Base-by-base conservation (phyloP, 257 asterid species). In the Gentiana dahurica region DNA sequence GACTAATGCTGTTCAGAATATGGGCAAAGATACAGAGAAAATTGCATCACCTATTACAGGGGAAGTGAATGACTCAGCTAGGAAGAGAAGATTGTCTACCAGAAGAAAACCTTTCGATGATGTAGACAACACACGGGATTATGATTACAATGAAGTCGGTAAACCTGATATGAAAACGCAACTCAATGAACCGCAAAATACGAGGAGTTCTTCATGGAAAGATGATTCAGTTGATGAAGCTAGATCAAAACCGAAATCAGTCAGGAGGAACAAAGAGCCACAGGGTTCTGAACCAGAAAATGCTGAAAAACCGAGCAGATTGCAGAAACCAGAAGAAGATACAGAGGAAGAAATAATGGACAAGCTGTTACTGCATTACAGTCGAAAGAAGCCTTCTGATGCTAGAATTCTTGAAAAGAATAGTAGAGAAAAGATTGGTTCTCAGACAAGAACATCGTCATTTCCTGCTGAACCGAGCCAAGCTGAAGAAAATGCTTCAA, bases 261-360 rank as follows among this genome's bases (percentile, higher is more conserved):
- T 82, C 5, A 39, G 44, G 35, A 60, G 71, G 41, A 54, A 13
- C 48, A 35, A n/a, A 4, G 77, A 61, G 59, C 66, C 75, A 47
- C 67, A 58, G 58, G 48, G 12, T 58, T 63, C 35, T 7, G 78
- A 66, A 1, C 51, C 49, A 38, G 39, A 63, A 55, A 41, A 10
- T 12, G 62, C 10, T 9, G 68, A 41, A 49, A 34, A 55, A 36
- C 60, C 35, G 34, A 13, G 41, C 8, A 49, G 50, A n/a, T 51
- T 12, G 3, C 13, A 44, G 15, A 53, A 45, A 51, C 33, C 12
- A 48, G 56, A 60, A 8, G 38, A 5, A 5, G 87, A 79, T 12
- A 81, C 82, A 15, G 94, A 90, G 48, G 95, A 80, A 55, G 77
- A 48, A 53, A 55, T 6, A 59, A 53, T 87, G 68, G 95, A 84